phyloP scores from a whole-genome alignment of 1,284 basidiomycete species.

The Ceratobasidium sp. region DNA sequence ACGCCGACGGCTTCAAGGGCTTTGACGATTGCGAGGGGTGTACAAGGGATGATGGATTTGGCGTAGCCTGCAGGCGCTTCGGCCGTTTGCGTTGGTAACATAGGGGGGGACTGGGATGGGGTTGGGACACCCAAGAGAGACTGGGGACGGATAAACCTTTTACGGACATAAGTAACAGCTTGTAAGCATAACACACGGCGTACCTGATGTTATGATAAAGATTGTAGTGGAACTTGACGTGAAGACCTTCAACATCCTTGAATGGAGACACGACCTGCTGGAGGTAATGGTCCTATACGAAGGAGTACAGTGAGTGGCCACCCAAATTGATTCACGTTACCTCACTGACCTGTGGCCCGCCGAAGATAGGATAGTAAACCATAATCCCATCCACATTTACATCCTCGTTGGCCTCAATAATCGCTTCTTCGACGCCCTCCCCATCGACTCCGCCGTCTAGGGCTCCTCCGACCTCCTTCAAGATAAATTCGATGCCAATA shows the following conservation, averaged over 20 bases:
- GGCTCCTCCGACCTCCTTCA: slow-evolving; percentile 63
- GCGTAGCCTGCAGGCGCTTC: slow-evolving; percentile 76
- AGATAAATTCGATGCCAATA: slow-evolving; percentile 87
- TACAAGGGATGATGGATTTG: slow-evolving; percentile 96
- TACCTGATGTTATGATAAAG: slow-evolving; percentile 86
- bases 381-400: slow-evolving; percentile 91
- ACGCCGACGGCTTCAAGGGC: slow-evolving; percentile 90
- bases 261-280: slow-evolving; percentile 95
- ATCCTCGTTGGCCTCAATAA: slow-evolving; percentile 94
- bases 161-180: slow-evolving; percentile 59
- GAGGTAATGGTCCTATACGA: slow-evolving; percentile 88
- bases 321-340: slow-evolving; percentile 46
- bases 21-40: slow-evolving; percentile 96
- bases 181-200: background rate
- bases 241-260: slow-evolving; percentile 97
- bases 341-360: slow-evolving; percentile 74
- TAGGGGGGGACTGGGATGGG: slow-evolving; percentile 28
- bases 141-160: slow-evolving; percentile 77
- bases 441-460: slow-evolving; percentile 65
- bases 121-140: slow-evolving; percentile 64
- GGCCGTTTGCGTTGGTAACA: slow-evolving; percentile 46
- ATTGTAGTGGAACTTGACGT: slow-evolving; percentile 97
- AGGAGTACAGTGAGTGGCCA: slow-evolving; percentile 35
- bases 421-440: slow-evolving; percentile 90
- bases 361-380: slow-evolving; percentile 96